Evolutionary conservation across 176 grass and related monocot genomes (phyloP).

Genomic region (Oryza brachyantha): DNA sequence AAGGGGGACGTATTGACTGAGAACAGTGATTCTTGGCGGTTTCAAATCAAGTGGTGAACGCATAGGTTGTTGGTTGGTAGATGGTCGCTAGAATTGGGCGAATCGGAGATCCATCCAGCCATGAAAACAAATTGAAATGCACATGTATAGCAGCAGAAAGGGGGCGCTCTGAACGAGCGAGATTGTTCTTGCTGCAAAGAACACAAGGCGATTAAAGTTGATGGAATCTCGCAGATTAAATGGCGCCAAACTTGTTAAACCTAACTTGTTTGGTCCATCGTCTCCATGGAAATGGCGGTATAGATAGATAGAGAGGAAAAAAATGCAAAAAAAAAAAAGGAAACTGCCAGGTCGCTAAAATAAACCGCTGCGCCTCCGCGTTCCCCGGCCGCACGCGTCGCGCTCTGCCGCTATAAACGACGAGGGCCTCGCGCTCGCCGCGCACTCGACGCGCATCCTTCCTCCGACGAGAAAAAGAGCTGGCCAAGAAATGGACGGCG

Average conservation of each 20-base stretch:
- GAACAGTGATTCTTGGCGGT: background rate
- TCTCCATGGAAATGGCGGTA: background rate
- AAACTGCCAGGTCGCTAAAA: too few relatives aligned
- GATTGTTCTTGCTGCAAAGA: background rate
- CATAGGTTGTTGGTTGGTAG: background rate
- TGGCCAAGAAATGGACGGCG: background rate
- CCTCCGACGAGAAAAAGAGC: slow-evolving; percentile 1
- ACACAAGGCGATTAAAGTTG: background rate
- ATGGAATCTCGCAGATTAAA: background rate
- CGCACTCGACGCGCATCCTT: background rate
- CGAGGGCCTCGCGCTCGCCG: background rate
- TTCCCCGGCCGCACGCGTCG: slow-evolving; percentile 34
- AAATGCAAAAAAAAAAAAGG: background rate
- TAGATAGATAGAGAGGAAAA: too few relatives aligned
- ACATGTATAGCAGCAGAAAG: too few relatives aligned
- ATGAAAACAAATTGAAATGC: too few relatives aligned
- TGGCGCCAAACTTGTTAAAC: background rate
- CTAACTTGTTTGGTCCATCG: background rate
- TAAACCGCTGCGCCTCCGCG: slow-evolving; percentile 24
- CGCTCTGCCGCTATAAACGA: slow-evolving; percentile 21
- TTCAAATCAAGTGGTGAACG: background rate
- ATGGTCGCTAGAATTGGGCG: background rate
- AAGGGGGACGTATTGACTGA: background rate
- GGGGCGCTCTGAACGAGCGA: too few relatives aligned
- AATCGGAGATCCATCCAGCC: too few relatives aligned